Percentiles rank a stretch among this genome's conserved stretches.
Conservation (phyloP, 345 rosid genomes). For the Eutrema heterophyllum region DNA sequence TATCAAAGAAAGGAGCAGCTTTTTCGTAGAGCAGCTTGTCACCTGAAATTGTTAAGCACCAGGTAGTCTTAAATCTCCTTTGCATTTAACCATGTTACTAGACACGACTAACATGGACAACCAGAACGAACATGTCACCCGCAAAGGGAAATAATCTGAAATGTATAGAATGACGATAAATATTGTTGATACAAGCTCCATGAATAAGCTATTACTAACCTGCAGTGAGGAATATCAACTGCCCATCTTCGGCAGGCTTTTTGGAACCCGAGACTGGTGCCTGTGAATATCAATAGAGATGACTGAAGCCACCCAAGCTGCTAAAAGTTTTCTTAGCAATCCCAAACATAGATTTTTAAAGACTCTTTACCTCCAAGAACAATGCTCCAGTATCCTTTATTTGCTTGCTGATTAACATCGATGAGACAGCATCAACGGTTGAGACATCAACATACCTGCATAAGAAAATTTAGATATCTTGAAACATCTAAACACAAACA, state of each 20-base stretch:
- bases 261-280: conserved; percentile 98
- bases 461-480: neutral
- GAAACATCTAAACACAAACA: neutral
- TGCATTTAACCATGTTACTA: neutral
- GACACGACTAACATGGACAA: neutral
- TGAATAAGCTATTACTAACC: conserved; percentile 37
- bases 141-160: neutral
- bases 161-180: neutral
- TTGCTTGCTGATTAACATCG: conserved; percentile 52
- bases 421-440: conserved; percentile 81
- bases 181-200: neutral
- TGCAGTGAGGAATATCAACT: conserved; percentile 83
- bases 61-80: conserved; percentile 11
- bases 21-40: conserved; percentile 63
- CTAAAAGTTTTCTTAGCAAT: neutral
- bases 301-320: neutral
- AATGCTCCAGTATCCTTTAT: conserved; percentile 69
- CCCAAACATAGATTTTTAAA: neutral
- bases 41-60: conserved; percentile 45
- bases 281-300: conserved; percentile 29
- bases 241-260: conserved; percentile 93
- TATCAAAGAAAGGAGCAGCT: conserved; percentile 65
- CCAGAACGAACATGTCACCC: neutral
- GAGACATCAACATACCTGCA: conserved; percentile 87
- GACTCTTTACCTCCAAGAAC: conserved; percentile 66